Conservation (phyloP, 345 rosid species). For the Aquilaria sinensis region DNA sequence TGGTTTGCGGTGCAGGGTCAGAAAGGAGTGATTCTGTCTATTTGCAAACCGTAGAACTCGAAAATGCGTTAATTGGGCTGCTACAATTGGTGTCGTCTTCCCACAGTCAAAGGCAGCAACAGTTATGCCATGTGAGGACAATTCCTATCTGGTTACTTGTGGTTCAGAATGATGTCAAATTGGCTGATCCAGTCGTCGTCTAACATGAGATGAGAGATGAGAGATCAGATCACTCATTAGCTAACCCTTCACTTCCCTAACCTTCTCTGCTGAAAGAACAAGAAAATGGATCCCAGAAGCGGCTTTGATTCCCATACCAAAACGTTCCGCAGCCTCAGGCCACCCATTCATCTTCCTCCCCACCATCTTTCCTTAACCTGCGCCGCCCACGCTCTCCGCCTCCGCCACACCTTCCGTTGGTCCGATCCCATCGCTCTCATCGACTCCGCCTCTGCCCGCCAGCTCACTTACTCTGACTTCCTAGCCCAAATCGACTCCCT, state of each 20-base stretch:
- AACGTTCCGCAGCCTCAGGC: constrained; percentile 16
- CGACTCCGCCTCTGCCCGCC: constrained; percentile 3
- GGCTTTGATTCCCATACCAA: constrained; percentile 1
- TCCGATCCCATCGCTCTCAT: constrained; percentile 1
- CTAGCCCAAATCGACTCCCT: neutral
- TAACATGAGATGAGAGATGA: no score
- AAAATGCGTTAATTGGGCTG: no score
- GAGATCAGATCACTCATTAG: no score
- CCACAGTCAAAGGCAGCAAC: no score
- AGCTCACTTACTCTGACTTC: neutral
- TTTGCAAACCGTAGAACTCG: no score
- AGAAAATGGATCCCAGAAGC: neutral
- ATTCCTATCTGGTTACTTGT: no score
- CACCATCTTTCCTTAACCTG: constrained; percentile 1
- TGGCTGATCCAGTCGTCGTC: no score
- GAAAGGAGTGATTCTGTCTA: no score
- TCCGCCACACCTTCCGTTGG: constrained; percentile 8
- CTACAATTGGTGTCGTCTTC: no score
- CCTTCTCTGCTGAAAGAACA: neutral
- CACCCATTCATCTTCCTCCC: constrained; percentile 10
- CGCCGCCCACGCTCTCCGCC: constrained; percentile 9
- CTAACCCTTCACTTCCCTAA: neutral
- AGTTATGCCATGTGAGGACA: no score
- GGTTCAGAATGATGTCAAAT: no score
- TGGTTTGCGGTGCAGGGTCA: no score